Base-by-base conservation (phyloP, 257 asterid genomes). In the Echites panduratus region DNA sequence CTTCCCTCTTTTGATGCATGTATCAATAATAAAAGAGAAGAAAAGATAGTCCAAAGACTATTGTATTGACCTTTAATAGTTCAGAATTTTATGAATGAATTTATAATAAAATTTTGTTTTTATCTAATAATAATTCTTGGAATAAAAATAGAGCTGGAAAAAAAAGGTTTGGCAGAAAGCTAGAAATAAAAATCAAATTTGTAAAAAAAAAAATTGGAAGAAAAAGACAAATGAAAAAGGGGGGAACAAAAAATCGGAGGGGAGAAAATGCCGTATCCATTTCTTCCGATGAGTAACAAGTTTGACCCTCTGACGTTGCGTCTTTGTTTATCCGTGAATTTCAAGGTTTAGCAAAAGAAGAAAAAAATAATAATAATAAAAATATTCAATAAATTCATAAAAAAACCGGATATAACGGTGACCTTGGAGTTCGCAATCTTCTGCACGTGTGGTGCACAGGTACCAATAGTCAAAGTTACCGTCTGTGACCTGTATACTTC, bases 371-470 rank as follows among this genome's bases (percentile, higher is more conserved):
- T 20, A n/a, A 16, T 14, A 24, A 13, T 50, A 68, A 35, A 11
- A 5, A 22, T 44, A 9, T 1, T 49, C 56, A 17, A 53, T 26
- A 69, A 35, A 24, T 65, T 11, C 20, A 54, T 47, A 19, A 17
- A 47, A 48, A 56, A 68, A 76, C 75, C 76, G 82, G 76, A 78
- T 69, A 80, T 73, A 40, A 69, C 73, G 80, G 81, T 77, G 77
- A 67, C 81, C 63, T 79, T 17, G 80, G 70, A 75, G 80, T 78
- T 62, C 70, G 78, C 57, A 71, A 73, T 63, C 49, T 64, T 20
- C 17, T 70, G 75, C 84, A 79, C 86, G 82, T 82, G 86, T 79
- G 86, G 77, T 79, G 74, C 84, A 66, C 86, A 70, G 47, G 63
- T 72, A 71, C 63, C 76, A 16, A 75, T 58, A 77, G 67, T 73